These are phyloP conservation scores for Malassezia japonica DNA, from an alignment of 1,284 basidiomycete species.

Conservation along the genomic window DNA sequence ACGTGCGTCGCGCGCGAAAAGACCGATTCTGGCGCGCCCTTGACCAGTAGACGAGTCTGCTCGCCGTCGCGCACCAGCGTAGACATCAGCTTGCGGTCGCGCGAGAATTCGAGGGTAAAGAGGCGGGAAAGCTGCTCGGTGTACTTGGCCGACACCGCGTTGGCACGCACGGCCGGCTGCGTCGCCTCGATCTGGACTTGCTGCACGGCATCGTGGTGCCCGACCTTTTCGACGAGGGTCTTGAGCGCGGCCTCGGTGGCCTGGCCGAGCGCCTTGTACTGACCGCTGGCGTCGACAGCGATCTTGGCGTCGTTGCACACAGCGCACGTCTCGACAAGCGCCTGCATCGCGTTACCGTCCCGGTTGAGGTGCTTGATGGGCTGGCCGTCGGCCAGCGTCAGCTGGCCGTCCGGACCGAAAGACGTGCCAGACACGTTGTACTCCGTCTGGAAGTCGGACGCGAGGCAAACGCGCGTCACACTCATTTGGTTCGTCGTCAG, in stretches of 20 bases:
- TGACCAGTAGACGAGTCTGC: slow-evolving; percentile 61
- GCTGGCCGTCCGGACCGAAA: slow-evolving; percentile 34
- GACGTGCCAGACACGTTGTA: slow-evolving; percentile 39
- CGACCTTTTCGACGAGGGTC: slow-evolving; percentile 71
- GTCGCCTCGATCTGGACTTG: slow-evolving; percentile 57
- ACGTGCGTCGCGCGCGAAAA: slow-evolving; percentile 74
- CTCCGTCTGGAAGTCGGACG: slow-evolving; percentile 16
- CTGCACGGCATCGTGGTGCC: slow-evolving; percentile 50
- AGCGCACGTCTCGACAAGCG: slow-evolving; percentile 39
- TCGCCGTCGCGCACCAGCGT: slow-evolving; percentile 61
- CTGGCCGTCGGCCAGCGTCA: slow-evolving; percentile 20
- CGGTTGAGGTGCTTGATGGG: slow-evolving; percentile 23
- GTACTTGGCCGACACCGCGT: slow-evolving; percentile 66
- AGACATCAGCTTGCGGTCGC: slow-evolving; percentile 98
- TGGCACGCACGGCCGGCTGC: slow-evolving; percentile 59
- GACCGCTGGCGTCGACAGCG: slow-evolving; percentile 56
- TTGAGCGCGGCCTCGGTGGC: slow-evolving; percentile 61
- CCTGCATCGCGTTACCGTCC: slow-evolving; percentile 33
- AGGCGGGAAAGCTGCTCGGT: slow-evolving; percentile 70
- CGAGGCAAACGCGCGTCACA: slow-evolving; percentile 28
- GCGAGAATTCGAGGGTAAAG: slow-evolving; percentile 90
- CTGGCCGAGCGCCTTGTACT: slow-evolving; percentile 80
- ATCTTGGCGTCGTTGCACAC: slow-evolving; percentile 45
- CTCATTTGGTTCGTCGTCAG: slow-evolving; percentile 48
- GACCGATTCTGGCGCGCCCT: slow-evolving; percentile 91